These are phyloP conservation scores for Apiospora arundinis DNA, from an alignment of 2,329 filamentous ascomycete species.

Conservation along the genomic window DNA sequence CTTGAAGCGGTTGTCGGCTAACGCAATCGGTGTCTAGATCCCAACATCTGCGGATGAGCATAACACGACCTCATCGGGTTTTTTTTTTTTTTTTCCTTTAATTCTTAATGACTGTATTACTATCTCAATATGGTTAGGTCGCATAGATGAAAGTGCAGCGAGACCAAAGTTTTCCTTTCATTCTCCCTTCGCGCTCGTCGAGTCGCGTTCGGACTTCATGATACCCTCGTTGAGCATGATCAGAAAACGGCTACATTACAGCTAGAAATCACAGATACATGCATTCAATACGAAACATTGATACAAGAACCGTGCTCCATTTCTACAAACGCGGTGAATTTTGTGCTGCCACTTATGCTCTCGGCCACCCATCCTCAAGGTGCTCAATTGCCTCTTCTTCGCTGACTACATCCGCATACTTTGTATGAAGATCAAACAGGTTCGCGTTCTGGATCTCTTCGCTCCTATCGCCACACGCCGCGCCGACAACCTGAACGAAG, in stretches of 20 bases:
- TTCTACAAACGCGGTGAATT: not conserved
- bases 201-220: not conserved
- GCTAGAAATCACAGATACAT: not conserved
- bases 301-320: not conserved
- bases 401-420: constrained; percentile 52
- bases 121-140: not conserved
- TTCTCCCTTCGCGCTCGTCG: not conserved
- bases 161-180: not conserved
- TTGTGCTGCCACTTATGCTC: not conserved
- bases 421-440: constrained; percentile 52
- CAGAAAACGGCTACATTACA: not conserved
- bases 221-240: constrained; percentile 18
- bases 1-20: no score
- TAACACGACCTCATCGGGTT: no score
- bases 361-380: constrained; percentile 44
- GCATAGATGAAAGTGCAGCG: not conserved
- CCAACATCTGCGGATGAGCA: constrained; percentile 19
- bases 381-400: constrained; percentile 48
- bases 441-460: constrained; percentile 51
- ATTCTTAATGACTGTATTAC: not conserved
- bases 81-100: no score
- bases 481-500: constrained; percentile 45
- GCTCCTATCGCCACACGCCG: constrained; percentile 52
- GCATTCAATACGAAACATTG: not conserved
- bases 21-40: not conserved